Base-by-base conservation (phyloP, 495 filamentous ascomycete species). In the Aspergillus incahuasiensis region DNA sequence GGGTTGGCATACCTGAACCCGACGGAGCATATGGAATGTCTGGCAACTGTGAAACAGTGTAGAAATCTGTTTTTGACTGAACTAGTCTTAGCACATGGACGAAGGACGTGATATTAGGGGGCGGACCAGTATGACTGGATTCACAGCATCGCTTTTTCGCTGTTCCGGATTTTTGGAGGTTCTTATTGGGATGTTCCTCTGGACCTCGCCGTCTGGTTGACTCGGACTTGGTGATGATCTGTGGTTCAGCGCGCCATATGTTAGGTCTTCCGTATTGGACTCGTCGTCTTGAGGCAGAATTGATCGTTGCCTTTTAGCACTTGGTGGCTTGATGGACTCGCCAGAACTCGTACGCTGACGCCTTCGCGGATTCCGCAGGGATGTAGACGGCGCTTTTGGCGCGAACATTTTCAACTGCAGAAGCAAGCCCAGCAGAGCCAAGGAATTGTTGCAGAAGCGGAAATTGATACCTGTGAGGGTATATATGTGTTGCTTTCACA, bases 1-100 rank as follows among this genome's bases (percentile, higher is more conserved):
- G 16, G 1, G 2, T 13, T 50, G 3, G 66, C 75, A 67, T 78
- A 89, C 86, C 81, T 66, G 80, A 75, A 35, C 75, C 70, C 53
- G 77, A 32, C 76, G 71, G 21, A 83, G 84, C 45, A 96, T 76
- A 52, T 83, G 79, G 54, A 91, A 83, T 40, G 92, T 91, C 19
- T 50, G 91, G 88, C 22, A 97, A 82, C 63, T 89, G 88, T 52
- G 87, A 88, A 32, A 97, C 91, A 30, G 81, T 84, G 63, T 94
- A 97, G 52, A 87, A 89, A 64, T 88, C 85, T 62, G 90, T 97
- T 66, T 85, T 86, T 16, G 91, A 92, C 91, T 96, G 24, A 51
- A 52, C 7, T 21, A 40, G 30, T n/a, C 13, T 35, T 35, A 72
- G 63, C 45, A 52, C 24, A 32, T 18, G 38, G 30, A 32, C n/a